A percentile compares a stretch with the other conserved stretches of the same genome.
These are phyloP conservation scores for Polymyxa betae DNA, from an alignment of 208 protist species.

Conservation along the genomic window DNA sequence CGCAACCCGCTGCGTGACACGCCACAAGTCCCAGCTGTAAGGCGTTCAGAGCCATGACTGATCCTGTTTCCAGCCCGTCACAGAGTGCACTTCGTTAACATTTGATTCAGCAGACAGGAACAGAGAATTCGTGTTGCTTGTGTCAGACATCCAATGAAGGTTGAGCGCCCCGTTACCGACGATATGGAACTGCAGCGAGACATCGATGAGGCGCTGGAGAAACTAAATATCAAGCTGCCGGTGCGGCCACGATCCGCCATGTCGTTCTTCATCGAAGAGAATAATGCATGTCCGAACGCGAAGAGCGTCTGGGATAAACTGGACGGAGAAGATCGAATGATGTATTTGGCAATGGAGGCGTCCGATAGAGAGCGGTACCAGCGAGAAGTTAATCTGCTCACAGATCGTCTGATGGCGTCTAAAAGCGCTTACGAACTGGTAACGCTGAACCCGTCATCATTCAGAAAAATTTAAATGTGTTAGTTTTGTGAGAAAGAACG, in stretches of 20 bases:
- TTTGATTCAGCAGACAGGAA: too few species aligned
- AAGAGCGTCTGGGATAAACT: neutral
- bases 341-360: conserved; percentile 9
- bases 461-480: neutral
- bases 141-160: too few species aligned
- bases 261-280: conserved; percentile 3
- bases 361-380: neutral
- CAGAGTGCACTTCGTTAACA: too few species aligned
- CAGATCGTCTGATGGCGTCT: conserved; percentile 6
- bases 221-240: neutral
- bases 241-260: neutral
- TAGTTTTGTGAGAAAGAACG: conserved; percentile 32
- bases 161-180: too few species aligned
- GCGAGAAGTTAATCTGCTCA: conserved; percentile 37
- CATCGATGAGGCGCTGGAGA: neutral
- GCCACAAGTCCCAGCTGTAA: too few species aligned
- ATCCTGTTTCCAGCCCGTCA: too few species aligned
- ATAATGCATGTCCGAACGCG: neutral
- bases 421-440: conserved; percentile 40
- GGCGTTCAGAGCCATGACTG: too few species aligned
- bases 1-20: too few species aligned
- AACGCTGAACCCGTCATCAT: neutral
- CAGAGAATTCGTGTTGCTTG: too few species aligned
- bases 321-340: conserved; percentile 44
- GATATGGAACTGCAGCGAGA: too few species aligned